phyloP scores from a whole-genome alignment of 2,329 filamentous ascomycete species.

The Fusarium sp. region DNA sequence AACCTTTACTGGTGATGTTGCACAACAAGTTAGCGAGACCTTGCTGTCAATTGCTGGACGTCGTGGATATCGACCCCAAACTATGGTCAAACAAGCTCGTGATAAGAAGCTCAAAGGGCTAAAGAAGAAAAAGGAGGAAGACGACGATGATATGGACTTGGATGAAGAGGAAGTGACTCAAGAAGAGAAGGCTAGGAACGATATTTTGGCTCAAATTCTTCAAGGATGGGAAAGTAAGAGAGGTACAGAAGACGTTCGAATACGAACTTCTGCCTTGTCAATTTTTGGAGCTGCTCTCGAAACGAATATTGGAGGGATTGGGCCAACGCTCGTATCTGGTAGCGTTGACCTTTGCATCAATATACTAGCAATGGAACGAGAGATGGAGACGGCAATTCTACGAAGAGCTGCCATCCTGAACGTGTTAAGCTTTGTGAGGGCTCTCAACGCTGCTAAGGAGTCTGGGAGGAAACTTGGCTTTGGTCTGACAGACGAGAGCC shows the following conservation, averaged over 20 bases:
- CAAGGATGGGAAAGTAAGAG: slow-evolving; percentile 74
- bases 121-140: slow-evolving; percentile 61
- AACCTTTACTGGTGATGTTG: slow-evolving; percentile 66
- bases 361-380: slow-evolving; percentile 71
- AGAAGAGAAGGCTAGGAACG: slow-evolving; percentile 60
- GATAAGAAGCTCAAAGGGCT: slow-evolving; percentile 61
- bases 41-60: slow-evolving; percentile 74
- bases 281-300: slow-evolving; percentile 72
- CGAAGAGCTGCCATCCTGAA: slow-evolving; percentile 74
- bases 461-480: slow-evolving; percentile 61
- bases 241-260: slow-evolving; percentile 75
- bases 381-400: slow-evolving; percentile 71
- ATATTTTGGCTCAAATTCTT: slow-evolving; percentile 68
- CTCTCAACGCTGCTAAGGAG: slow-evolving; percentile 66
- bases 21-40: slow-evolving; percentile 64
- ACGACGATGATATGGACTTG: slow-evolving; percentile 58
- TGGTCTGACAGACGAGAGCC: slow-evolving; percentile 65
- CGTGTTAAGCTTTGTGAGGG: slow-evolving; percentile 70
- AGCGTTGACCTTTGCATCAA: slow-evolving; percentile 73
- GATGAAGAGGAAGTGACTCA: slow-evolving; percentile 62
- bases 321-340: slow-evolving; percentile 62
- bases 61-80: slow-evolving; percentile 70
- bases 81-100: slow-evolving; percentile 65
- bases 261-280: slow-evolving; percentile 76
- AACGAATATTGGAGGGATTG: slow-evolving; percentile 68